phyloP scores from a whole-genome alignment of 176 grass and related monocot species.

The Juncus effusus region DNA sequence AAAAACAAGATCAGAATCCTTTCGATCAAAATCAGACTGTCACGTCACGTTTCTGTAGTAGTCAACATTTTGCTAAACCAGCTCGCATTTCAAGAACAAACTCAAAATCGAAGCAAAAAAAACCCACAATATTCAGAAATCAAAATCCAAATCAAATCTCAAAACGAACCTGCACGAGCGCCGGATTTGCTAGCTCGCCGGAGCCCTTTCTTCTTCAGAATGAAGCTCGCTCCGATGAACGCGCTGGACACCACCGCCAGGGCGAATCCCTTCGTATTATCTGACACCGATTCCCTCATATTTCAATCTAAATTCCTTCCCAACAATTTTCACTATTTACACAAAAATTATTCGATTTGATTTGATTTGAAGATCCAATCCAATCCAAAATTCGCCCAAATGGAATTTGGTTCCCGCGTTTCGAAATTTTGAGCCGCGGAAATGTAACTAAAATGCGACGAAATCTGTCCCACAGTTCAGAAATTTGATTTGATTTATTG shows the following conservation, averaged over 20 bases:
- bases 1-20: no score
- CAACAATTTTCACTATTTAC: background rate
- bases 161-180: conserved; percentile 48
- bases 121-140: background rate
- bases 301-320: background rate
- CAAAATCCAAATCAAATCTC: background rate
- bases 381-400: background rate
- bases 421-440: background rate
- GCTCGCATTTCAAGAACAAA: background rate
- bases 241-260: conserved; percentile 69
- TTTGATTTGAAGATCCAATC: background rate
- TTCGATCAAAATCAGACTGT: no score
- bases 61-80: no score
- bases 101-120: background rate
- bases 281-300: conserved; percentile 39
- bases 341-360: background rate
- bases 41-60: no score
- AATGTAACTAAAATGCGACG: background rate
- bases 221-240: conserved; percentile 91
- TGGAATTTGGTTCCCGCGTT: conserved; percentile 21
- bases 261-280: conserved; percentile 69
- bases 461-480: conserved; percentile 9
- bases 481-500: no score
- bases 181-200: conserved; percentile 67
- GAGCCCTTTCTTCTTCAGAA: conserved; percentile 96